phyloP scores from a whole-genome alignment of 2,329 filamentous ascomycete genomes.

The Penicillium vulpinum region DNA sequence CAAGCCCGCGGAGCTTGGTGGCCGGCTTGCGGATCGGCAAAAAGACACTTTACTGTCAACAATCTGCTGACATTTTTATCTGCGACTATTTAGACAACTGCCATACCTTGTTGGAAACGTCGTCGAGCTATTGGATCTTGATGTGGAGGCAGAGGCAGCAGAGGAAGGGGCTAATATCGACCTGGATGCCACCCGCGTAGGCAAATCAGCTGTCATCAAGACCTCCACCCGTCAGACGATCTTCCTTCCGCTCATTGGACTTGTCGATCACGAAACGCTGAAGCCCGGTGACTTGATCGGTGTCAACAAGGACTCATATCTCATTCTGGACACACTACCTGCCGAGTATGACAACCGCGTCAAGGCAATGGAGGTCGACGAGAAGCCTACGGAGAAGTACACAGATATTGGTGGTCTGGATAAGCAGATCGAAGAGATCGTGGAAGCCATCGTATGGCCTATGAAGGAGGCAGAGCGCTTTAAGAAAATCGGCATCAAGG shows the following conservation, averaged over 20 bases:
- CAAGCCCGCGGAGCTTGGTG: slow-evolving; percentile 18
- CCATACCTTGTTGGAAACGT: slow-evolving; percentile 98
- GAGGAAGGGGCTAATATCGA: slow-evolving; percentile 99
- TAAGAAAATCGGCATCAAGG: slow-evolving; percentile 99
- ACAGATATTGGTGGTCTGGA: slow-evolving; percentile 95
- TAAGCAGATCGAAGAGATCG: slow-evolving; percentile 98
- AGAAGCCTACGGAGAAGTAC: slow-evolving; percentile 99
- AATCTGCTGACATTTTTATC: slow-evolving; percentile 13
- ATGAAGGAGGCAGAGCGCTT: slow-evolving; percentile 99
- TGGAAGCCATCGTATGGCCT: slow-evolving; percentile 98
- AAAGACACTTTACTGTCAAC: neutral
- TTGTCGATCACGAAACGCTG: slow-evolving; percentile 91
- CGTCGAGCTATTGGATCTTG: slow-evolving; percentile 92
- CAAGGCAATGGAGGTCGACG: slow-evolving; percentile 99
- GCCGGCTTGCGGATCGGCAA: slow-evolving; percentile 2
- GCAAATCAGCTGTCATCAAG: slow-evolving; percentile 99
- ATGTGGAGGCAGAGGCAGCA: slow-evolving; percentile 90
- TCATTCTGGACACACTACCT: slow-evolving; percentile 92
- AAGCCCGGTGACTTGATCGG: slow-evolving; percentile 96
- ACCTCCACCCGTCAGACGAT: slow-evolving; percentile 98
- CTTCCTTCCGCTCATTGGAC: slow-evolving; percentile 93
- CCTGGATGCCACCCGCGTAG: slow-evolving; percentile 90
- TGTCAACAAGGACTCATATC: slow-evolving; percentile 98
- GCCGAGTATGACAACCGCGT: slow-evolving; percentile 98
- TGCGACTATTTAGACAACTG: slow-evolving; percentile 67